Percentiles rank a stretch among this genome's conserved stretches.
These are phyloP conservation scores for Pythium volutum DNA, from an alignment of 352 stramenopile genomes.

Conservation along the genomic window DNA sequence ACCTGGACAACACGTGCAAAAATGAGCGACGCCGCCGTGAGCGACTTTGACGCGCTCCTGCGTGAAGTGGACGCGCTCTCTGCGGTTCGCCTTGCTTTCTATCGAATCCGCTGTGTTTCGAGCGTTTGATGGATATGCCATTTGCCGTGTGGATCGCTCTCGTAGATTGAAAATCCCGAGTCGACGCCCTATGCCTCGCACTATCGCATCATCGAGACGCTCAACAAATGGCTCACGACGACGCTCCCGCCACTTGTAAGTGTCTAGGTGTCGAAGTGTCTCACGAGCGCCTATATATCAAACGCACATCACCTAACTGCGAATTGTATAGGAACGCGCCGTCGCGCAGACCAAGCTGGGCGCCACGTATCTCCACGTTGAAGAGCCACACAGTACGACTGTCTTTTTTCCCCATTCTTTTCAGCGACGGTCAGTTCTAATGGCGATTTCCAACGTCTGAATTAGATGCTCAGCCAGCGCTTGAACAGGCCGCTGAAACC, in stretches of 20 bases:
- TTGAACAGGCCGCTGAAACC: constrained; percentile 39
- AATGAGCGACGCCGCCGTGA: neutral
- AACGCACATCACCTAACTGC: neutral
- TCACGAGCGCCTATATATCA: neutral
- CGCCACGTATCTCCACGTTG: constrained; percentile 45
- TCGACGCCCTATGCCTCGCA: constrained; percentile 44
- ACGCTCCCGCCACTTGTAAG: constrained; percentile 29
- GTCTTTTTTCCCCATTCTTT: neutral
- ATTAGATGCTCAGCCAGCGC: constrained; percentile 52
- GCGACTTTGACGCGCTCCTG: constrained; percentile 18
- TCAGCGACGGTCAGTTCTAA: neutral
- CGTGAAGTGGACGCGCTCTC: constrained; percentile 18
- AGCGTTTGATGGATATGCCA: neutral
- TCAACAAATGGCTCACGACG: constrained; percentile 49
- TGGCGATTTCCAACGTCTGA: neutral
- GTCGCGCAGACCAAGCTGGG: constrained; percentile 39
- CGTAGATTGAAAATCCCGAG: constrained; percentile 46
- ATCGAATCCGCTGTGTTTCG: neutral
- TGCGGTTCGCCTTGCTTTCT: neutral
- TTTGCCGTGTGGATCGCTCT: neutral
- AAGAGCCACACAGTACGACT: constrained; percentile 59
- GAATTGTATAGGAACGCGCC: constrained; percentile 30
- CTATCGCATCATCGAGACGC: constrained; percentile 53
- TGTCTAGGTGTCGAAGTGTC: neutral
- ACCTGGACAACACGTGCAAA: no score